Conservation (phyloP, 345 rosid species). For the Corchorus olitorius region DNA sequence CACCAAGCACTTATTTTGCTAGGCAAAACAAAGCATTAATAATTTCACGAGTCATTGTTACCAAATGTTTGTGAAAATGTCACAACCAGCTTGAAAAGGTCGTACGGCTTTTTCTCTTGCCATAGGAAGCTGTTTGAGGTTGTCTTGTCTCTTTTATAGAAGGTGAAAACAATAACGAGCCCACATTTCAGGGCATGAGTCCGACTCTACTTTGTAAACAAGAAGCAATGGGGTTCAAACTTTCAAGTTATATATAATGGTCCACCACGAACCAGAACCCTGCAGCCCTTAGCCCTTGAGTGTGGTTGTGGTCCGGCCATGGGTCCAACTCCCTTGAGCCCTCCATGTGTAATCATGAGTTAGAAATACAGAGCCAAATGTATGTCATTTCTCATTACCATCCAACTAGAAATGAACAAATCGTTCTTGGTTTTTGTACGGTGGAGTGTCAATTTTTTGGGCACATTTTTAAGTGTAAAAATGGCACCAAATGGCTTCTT, state of each 20-base stretch:
- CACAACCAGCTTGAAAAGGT: constrained; percentile 13
- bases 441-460: constrained; percentile 22
- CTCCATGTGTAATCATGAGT: constrained; percentile 19
- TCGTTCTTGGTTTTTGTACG: not conserved
- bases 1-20: not conserved
- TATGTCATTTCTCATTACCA: not conserved
- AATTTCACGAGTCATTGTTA: not conserved
- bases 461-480: not conserved
- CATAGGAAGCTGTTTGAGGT: not conserved
- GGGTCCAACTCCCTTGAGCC: not conserved
- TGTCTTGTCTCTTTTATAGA: constrained; percentile 20
- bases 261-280: no score
- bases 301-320: constrained; percentile 8
- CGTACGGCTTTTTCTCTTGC: constrained; percentile 2
- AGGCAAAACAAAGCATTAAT: no score
- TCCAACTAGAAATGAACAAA: constrained; percentile 19
- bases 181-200: constrained; percentile 26
- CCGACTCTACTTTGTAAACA: constrained; percentile 16
- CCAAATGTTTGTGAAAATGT: not conserved
- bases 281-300: not conserved
- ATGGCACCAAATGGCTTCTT: constrained; percentile 21
- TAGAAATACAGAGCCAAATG: not conserved
- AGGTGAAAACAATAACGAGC: constrained; percentile 19
- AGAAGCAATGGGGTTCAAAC: not conserved
- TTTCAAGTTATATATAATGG: no score